Percentiles rank a stretch among this genome's conserved stretches.
phyloP scores from a whole-genome alignment of 495 filamentous ascomycete genomes.

The Tetracladium setigerum region DNA sequence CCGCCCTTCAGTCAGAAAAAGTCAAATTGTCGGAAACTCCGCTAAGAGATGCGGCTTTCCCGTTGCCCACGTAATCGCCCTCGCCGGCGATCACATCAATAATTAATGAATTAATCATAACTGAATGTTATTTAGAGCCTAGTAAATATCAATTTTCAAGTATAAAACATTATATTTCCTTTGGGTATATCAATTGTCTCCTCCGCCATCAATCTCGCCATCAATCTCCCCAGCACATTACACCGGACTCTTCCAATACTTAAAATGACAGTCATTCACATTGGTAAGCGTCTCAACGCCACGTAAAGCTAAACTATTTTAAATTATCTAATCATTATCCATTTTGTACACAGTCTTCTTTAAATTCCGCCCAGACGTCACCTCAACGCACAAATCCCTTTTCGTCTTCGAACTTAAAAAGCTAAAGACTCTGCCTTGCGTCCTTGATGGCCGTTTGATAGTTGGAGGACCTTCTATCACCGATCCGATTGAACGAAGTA shows the following conservation, averaged over 20 bases:
- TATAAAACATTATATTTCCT: too few relatives aligned
- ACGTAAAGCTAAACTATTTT: neutral
- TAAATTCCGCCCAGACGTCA: conserved; percentile 33
- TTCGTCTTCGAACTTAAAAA: conserved; percentile 36
- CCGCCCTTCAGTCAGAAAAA: too few relatives aligned
- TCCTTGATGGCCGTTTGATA: conserved; percentile 32
- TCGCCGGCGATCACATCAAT: too few relatives aligned
- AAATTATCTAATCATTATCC: neutral
- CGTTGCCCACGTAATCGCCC: too few relatives aligned
- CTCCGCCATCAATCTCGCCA: too few relatives aligned
- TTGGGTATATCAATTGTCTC: too few relatives aligned
- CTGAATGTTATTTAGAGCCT: too few relatives aligned
- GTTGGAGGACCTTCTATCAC: conserved; percentile 40
- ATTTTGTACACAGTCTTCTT: conserved; percentile 30
- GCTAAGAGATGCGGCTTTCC: too few relatives aligned
- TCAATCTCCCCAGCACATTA: too few relatives aligned
- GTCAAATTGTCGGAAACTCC: too few relatives aligned
- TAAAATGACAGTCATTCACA: conserved; percentile 4
- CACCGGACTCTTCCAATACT: neutral
- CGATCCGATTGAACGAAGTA: conserved; percentile 35
- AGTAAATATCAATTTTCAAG: too few relatives aligned
- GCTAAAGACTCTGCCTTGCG: conserved; percentile 32
- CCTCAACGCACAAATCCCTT: conserved; percentile 25
- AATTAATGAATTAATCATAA: too few relatives aligned
- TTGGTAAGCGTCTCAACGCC: neutral